Percentiles rank a stretch among this genome's conserved stretches.
Evolutionary conservation across 148 eudicot species (phyloP).

Genomic region (Rhododendron kiyosumense): DNA sequence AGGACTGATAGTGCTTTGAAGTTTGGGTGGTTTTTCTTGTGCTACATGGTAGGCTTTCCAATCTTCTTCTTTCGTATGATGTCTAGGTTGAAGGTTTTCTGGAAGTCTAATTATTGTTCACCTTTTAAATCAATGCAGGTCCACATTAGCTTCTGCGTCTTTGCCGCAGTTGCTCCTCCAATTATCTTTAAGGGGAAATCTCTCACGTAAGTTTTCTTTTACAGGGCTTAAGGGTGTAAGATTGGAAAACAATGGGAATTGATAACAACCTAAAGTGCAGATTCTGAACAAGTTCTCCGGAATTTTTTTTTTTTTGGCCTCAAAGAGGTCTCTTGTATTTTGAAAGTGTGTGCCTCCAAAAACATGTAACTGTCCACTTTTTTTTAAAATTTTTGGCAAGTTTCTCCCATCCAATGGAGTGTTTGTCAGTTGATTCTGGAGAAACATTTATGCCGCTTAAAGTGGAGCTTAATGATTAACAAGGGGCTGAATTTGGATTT

Average conservation of each 20-base stretch:
- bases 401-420: not conserved
- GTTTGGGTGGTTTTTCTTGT: constrained; percentile 83
- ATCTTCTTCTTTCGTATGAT: not conserved
- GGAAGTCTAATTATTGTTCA: constrained; percentile 6
- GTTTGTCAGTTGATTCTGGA: not conserved
- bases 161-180: constrained; percentile 90
- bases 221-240: not conserved
- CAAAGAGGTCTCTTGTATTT: not conserved
- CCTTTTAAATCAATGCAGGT: constrained; percentile 36
- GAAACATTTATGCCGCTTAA: not conserved
- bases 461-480: not conserved
- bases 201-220: constrained; percentile 57
- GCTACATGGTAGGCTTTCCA: constrained; percentile 46
- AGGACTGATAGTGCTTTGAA: constrained; percentile 87
- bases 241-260: not conserved
- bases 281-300: not conserved
- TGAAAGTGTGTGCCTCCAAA: not conserved
- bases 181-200: constrained; percentile 78
- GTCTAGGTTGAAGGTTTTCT: not conserved
- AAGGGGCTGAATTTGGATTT: not conserved
- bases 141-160: constrained; percentile 78
- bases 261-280: not conserved
- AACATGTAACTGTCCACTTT: not conserved
- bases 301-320: not conserved
- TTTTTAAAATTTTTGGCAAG: not conserved